Percentiles rank a stretch among this genome's conserved stretches.
phyloP scores from a whole-genome alignment of 805 yeast genomes.

The Wickerhamiella shivajii region DNA sequence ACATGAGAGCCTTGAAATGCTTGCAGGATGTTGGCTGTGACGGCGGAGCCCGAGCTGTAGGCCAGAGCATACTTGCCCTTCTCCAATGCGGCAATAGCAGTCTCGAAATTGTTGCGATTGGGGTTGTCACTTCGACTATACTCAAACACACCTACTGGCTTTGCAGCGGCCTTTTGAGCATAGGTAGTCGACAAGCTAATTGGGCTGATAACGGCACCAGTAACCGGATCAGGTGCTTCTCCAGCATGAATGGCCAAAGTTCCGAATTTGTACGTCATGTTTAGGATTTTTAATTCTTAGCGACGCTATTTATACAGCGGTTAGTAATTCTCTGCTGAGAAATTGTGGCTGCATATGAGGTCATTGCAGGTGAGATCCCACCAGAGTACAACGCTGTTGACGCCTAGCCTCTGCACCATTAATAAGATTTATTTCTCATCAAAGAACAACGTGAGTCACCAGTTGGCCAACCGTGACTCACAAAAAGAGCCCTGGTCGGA shows the following conservation, averaged over 20 bases:
- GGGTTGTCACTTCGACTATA: slow-evolving; percentile 80
- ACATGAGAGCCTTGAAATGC: slow-evolving; percentile 59
- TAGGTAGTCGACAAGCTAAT: slow-evolving; percentile 74
- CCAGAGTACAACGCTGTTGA: too few relatives aligned
- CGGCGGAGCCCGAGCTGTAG: slow-evolving; percentile 73
- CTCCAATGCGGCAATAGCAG: slow-evolving; percentile 66
- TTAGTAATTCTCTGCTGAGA: too few relatives aligned
- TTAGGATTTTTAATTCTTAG: slow-evolving; percentile 2
- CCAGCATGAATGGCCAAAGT: slow-evolving; percentile 82
- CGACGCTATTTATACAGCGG: too few relatives aligned
- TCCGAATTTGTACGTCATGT: slow-evolving; percentile 33
- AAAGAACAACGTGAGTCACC: too few relatives aligned
- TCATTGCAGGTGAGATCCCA: too few relatives aligned
- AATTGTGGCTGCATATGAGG: too few relatives aligned
- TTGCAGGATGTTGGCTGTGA: slow-evolving; percentile 65
- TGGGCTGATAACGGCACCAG: slow-evolving; percentile 81
- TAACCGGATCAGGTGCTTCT: slow-evolving; percentile 48
- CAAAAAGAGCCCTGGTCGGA: too few relatives aligned
- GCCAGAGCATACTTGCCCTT: slow-evolving; percentile 55
- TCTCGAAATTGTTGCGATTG: slow-evolving; percentile 69
- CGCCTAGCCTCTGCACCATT: too few relatives aligned
- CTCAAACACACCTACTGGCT: slow-evolving; percentile 66
- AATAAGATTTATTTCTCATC: too few relatives aligned
- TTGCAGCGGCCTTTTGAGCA: slow-evolving; percentile 64
- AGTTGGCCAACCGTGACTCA: too few relatives aligned